Evolutionary conservation across 306 rosid species (phyloP).

Genomic region (Malus asiatica): DNA sequence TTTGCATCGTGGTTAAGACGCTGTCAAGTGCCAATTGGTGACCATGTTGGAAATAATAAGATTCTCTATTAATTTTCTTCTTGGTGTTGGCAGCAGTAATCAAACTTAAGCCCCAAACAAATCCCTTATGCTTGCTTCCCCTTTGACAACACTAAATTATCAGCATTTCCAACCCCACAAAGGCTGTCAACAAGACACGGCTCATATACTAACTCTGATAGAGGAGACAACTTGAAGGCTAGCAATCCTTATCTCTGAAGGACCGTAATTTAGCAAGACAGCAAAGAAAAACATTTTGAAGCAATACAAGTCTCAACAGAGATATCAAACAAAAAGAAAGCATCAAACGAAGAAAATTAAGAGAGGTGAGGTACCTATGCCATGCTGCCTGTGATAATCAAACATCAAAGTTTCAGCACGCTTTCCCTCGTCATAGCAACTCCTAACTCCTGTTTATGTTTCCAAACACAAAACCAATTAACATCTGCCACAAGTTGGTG

Average conservation of each 20-base stretch:
- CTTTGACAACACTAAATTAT: too few relatives aligned
- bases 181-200: too few relatives aligned
- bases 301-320: not conserved
- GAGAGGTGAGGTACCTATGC: constrained; percentile 40
- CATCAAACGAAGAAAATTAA: not conserved
- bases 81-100: too few relatives aligned
- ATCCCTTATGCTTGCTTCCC: too few relatives aligned
- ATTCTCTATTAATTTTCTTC: too few relatives aligned
- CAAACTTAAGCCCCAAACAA: too few relatives aligned
- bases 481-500: not conserved
- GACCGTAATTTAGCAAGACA: not conserved
- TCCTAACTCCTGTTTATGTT: constrained; percentile 66
- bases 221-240: too few relatives aligned
- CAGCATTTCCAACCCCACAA: too few relatives aligned
- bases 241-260: constrained; percentile 74
- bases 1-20: too few relatives aligned
- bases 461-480: not conserved
- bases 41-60: too few relatives aligned
- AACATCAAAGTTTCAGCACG: constrained; percentile 98
- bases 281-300: not conserved
- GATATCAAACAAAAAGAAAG: not conserved
- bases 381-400: constrained; percentile 98
- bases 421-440: constrained; percentile 98
- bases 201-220: too few relatives aligned
- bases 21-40: too few relatives aligned